These are phyloP conservation scores for Apodospora peruviana DNA, from an alignment of 495 filamentous ascomycete genomes.

Conservation along the genomic window DNA sequence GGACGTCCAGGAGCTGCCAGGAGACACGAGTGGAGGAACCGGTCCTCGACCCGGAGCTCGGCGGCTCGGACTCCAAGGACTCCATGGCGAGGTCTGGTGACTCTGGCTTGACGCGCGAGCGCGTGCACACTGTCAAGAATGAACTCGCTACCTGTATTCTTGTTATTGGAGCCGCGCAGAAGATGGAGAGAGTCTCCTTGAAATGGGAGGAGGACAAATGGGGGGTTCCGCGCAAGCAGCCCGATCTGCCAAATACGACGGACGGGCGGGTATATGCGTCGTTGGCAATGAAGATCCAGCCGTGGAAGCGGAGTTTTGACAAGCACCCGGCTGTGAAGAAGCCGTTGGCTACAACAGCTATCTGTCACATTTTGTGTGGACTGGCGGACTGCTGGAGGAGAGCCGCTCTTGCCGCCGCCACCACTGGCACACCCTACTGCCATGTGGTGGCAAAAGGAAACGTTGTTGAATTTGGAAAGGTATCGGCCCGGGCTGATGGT, in stretches of 20 bases:
- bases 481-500: too few species aligned
- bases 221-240: constrained; percentile 9
- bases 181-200: constrained; percentile 31
- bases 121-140: constrained; percentile 33
- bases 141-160: constrained; percentile 36
- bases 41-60: constrained; percentile 10
- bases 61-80: too few species aligned
- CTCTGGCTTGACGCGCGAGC: constrained; percentile 3
- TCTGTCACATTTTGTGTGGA: constrained; percentile 38
- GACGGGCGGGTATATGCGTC: constrained; percentile 16
- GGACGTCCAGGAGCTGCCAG: constrained; percentile 26
- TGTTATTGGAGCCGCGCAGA: constrained; percentile 21
- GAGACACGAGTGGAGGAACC: constrained; percentile 21
- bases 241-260: too few species aligned
- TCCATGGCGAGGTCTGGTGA: too few species aligned
- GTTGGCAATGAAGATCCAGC: constrained; percentile 33
- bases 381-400: too few species aligned
- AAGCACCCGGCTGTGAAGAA: constrained; percentile 35
- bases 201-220: constrained; percentile 23
- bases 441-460: too few species aligned
- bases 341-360: constrained; percentile 36
- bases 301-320: constrained; percentile 37
- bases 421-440: too few species aligned
- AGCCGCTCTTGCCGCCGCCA: too few species aligned
- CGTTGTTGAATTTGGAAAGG: too few species aligned